These are phyloP conservation scores for Penicillium flavigenum DNA, from an alignment of 495 filamentous ascomycete genomes.

Conservation along the genomic window DNA sequence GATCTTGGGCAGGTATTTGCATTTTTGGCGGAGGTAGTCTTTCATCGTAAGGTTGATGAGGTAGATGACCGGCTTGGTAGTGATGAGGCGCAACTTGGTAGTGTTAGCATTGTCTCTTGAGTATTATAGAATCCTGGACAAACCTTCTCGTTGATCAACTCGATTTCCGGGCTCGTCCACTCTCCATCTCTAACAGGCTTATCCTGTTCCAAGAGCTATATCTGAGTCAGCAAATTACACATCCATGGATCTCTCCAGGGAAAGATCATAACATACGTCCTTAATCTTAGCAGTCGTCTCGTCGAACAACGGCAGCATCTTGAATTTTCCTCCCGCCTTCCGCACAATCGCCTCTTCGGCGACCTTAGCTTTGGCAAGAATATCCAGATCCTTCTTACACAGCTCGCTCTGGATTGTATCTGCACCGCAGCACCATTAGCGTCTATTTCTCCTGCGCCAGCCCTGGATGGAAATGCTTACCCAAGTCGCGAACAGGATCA, in stretches of 20 bases:
- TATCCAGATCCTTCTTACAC: conserved; percentile 4
- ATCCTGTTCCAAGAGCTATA: background rate
- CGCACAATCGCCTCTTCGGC: conserved; percentile 4
- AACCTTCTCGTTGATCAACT: conserved; percentile 5
- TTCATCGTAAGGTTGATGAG: conserved; percentile 2
- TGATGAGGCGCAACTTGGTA: background rate
- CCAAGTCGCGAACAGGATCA: conserved; percentile 1
- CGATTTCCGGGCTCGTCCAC: conserved; percentile 1
- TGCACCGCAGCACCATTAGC: background rate
- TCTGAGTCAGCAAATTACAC: background rate
- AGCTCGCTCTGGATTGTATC: conserved; percentile 1
- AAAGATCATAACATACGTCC: background rate
- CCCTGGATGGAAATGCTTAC: background rate
- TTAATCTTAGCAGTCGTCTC: conserved; percentile 1
- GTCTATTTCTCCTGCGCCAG: background rate
- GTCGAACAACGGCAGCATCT: conserved; percentile 1
- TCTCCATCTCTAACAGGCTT: conserved; percentile 3
- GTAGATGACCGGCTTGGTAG: conserved; percentile 2
- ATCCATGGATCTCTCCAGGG: background rate
- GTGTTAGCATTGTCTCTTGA: background rate
- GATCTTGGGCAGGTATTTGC: conserved; percentile 3
- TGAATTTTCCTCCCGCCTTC: conserved; percentile 1
- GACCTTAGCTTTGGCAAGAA: conserved; percentile 1
- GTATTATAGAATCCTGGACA: background rate
- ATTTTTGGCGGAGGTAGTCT: background rate